These are phyloP conservation scores for Saccharomycopsis malanga DNA, from an alignment of 805 yeast genomes.

Conservation along the genomic window DNA sequence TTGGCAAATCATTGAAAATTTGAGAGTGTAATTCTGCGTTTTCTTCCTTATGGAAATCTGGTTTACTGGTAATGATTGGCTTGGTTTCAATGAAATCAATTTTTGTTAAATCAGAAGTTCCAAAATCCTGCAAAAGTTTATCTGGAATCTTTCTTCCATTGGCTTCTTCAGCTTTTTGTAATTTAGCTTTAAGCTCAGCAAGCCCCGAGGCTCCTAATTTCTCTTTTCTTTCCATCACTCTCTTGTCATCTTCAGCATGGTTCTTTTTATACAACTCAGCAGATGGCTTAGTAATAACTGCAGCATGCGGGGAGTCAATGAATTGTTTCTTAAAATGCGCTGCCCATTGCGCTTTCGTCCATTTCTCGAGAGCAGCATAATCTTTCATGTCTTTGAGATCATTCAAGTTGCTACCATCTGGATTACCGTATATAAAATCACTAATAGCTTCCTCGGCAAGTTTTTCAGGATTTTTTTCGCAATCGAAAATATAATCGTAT, in stretches of 20 bases:
- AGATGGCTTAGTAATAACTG: constrained; percentile 71
- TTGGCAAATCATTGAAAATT: constrained; percentile 28
- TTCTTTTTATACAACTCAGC: constrained; percentile 43
- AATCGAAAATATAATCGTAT: constrained; percentile 50
- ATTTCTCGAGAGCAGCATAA: constrained; percentile 47
- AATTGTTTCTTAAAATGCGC: constrained; percentile 44
- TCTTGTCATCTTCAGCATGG: constrained; percentile 44
- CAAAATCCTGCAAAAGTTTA: constrained; percentile 51
- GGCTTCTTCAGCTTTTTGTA: constrained; percentile 54
- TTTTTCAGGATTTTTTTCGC: constrained; percentile 56
- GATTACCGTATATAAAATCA: constrained; percentile 74
- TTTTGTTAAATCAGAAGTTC: constrained; percentile 65
- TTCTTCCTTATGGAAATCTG: constrained; percentile 4
- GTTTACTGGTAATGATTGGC: constrained; percentile 47
- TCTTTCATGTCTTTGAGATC: constrained; percentile 51
- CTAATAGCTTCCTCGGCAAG: constrained; percentile 62
- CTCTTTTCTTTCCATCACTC: constrained; percentile 42
- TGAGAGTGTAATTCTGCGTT: constrained; percentile 24
- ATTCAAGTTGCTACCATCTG: constrained; percentile 50
- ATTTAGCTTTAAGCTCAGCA: constrained; percentile 38
- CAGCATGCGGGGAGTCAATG: constrained; percentile 53
- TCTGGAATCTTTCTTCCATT: constrained; percentile 79
- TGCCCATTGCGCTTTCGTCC: constrained; percentile 69
- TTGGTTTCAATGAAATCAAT: constrained; percentile 66
- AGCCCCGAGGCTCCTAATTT: constrained; percentile 57